These are phyloP conservation scores for Aegle marmelos DNA, from an alignment of 345 rosid species.

Conservation along the genomic window DNA sequence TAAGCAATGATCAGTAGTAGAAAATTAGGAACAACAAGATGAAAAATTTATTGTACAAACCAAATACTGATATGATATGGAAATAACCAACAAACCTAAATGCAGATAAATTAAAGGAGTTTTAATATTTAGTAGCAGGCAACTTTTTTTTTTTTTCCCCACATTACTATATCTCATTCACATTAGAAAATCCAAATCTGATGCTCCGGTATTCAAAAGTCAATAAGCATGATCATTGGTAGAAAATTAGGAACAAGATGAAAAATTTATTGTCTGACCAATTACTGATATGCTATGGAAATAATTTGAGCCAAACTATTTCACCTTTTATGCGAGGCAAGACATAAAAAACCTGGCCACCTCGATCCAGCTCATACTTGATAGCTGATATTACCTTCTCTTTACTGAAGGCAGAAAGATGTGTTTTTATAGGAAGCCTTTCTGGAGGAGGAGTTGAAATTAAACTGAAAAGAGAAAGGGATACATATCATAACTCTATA, in stretches of 20 bases:
- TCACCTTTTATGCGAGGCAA: slow-evolving; percentile 94
- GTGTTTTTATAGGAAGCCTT: slow-evolving; percentile 93
- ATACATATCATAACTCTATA: slow-evolving; percentile 5
- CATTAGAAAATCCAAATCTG: not conserved
- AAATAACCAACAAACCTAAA: not conserved
- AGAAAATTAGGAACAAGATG: not conserved
- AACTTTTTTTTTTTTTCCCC: not conserved
- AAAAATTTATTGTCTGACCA: not conserved
- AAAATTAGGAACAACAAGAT: not conserved
- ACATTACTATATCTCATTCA: not conserved
- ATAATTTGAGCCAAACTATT: not conserved
- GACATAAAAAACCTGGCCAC: slow-evolving; percentile 94
- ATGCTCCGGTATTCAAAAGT: not conserved
- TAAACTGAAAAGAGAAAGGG: slow-evolving; percentile 48
- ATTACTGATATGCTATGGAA: not conserved
- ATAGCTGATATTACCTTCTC: slow-evolving; percentile 69
- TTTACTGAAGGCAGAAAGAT: slow-evolving; percentile 64
- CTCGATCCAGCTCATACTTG: slow-evolving; percentile 75
- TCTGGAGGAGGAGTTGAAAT: slow-evolving; percentile 98
- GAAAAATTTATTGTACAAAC: not conserved
- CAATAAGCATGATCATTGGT: not conserved
- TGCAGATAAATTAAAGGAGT: not conserved
- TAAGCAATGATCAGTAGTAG: not conserved
- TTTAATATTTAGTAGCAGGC: not conserved
- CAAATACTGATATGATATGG: not conserved